Evolutionary conservation across 148 eudicot genomes (phyloP).

Genomic region (Silene conica): DNA sequence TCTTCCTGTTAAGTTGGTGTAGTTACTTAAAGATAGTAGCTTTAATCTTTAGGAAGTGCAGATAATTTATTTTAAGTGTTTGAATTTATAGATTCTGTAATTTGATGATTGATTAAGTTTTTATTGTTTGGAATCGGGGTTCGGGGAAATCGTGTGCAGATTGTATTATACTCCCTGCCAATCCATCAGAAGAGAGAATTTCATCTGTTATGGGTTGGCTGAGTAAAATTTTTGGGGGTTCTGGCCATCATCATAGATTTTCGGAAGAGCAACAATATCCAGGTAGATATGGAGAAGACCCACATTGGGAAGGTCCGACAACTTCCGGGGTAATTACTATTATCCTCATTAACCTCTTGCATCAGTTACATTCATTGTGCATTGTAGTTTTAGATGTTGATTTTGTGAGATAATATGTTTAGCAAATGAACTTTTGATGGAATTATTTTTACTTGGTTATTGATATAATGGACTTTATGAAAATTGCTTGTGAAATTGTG

Average conservation of each 20-base stretch:
- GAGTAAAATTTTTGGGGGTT: slow-evolving; percentile 59
- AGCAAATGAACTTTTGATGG: background rate
- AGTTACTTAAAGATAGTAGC: background rate
- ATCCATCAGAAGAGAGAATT: slow-evolving; percentile 20
- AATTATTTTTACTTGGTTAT: too few species aligned
- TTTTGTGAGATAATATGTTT: background rate
- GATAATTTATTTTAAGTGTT: background rate
- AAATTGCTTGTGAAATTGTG: too few species aligned
- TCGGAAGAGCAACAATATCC: slow-evolving; percentile 64
- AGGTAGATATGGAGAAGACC: slow-evolving; percentile 53
- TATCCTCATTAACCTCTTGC: background rate
- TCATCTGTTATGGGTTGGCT: slow-evolving; percentile 75
- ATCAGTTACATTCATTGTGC: background rate
- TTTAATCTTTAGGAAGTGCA: background rate
- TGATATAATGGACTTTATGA: too few species aligned
- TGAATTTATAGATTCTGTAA: background rate
- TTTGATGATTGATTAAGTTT: background rate
- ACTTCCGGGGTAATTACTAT: slow-evolving; percentile 43
- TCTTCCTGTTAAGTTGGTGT: background rate
- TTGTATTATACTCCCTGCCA: slow-evolving; percentile 24
- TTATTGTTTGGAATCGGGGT: background rate
- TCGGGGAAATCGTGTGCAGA: slow-evolving; percentile 11
- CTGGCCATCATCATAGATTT: slow-evolving; percentile 56
- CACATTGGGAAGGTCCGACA: slow-evolving; percentile 59
- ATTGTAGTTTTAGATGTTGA: background rate